These are phyloP conservation scores for Spathaspora passalidarum DNA, from an alignment of 805 yeast genomes.

Conservation along the genomic window DNA sequence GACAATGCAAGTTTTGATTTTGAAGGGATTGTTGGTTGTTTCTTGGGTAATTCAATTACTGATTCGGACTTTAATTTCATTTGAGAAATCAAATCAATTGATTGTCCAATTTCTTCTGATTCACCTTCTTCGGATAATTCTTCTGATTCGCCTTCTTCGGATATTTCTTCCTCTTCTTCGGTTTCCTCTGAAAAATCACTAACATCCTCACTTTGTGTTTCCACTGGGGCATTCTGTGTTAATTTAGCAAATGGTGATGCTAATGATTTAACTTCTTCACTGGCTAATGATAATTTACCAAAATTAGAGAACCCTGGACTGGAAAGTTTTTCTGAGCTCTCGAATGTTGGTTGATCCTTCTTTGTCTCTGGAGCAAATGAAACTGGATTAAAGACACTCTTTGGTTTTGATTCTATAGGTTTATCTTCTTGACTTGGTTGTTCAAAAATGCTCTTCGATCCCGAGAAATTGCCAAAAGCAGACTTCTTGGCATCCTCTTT, in stretches of 20 bases:
- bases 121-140: slow-evolving; percentile 1
- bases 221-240: neutral
- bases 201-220: neutral
- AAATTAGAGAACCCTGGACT: too few relatives aligned
- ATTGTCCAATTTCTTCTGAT: neutral
- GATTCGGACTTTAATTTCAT: neutral
- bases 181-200: slow-evolving; percentile 1
- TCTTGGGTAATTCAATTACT: neutral
- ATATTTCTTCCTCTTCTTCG: slow-evolving; percentile 3
- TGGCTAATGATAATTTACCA: neutral
- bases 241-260: slow-evolving; percentile 9
- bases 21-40: neutral
- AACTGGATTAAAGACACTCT: too few relatives aligned
- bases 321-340: too few relatives aligned
- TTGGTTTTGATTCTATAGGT: too few relatives aligned
- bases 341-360: too few relatives aligned
- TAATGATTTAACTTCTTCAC: neutral
- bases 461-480: too few relatives aligned
- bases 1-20: neutral
- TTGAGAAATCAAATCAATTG: neutral
- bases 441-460: too few relatives aligned
- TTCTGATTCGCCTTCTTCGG: neutral
- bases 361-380: too few relatives aligned
- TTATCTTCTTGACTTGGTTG: too few relatives aligned
- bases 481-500: too few relatives aligned